phyloP scores from a whole-genome alignment of 2,329 filamentous ascomycete genomes.

The Hirsutella minnesotensis region DNA sequence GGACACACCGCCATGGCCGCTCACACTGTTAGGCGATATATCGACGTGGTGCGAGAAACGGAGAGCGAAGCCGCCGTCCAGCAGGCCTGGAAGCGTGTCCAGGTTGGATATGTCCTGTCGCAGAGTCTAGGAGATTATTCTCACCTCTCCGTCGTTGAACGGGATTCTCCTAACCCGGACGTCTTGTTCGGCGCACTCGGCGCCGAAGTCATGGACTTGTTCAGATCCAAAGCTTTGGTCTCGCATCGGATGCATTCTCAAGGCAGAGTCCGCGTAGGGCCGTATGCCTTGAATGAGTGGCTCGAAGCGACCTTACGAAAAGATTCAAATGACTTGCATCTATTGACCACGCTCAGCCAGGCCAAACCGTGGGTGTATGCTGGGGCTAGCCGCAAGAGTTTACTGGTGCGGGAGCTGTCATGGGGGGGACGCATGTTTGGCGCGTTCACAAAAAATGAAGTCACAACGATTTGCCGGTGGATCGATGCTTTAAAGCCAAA shows the following conservation, averaged over 20 bases:
- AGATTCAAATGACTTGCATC: no score
- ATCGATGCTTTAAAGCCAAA: slow-evolving; percentile 4
- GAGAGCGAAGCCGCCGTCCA: neutral
- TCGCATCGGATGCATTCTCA: slow-evolving; percentile 3
- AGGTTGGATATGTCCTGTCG: slow-evolving; percentile 7
- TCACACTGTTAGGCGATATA: slow-evolving; percentile 23
- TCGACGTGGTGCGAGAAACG: slow-evolving; percentile 17
- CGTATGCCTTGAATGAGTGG: slow-evolving; percentile 4
- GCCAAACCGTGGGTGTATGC: slow-evolving; percentile 23
- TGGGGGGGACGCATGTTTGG: slow-evolving; percentile 39
- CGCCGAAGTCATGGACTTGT: neutral
- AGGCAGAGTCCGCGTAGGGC: no score
- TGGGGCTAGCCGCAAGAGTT: slow-evolving; percentile 26
- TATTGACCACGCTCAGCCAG: slow-evolving; percentile 1
- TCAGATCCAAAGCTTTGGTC: slow-evolving; percentile 4
- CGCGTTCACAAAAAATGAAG: slow-evolving; percentile 31
- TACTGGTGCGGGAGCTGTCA: slow-evolving; percentile 26
- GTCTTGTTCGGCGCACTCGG: neutral
- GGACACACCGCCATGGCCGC: slow-evolving; percentile 36
- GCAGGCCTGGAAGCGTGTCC: slow-evolving; percentile 6
- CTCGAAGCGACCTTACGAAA: neutral
- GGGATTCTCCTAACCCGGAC: no score
- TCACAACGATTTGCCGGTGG: slow-evolving; percentile 3
- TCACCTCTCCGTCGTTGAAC: no score
- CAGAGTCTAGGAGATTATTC: no score